Evolutionary conservation across 2,329 filamentous ascomycete genomes (phyloP), one percentile per base, ranked within the genome.

Genomic region (Sclerotinia nivalis): DNA sequence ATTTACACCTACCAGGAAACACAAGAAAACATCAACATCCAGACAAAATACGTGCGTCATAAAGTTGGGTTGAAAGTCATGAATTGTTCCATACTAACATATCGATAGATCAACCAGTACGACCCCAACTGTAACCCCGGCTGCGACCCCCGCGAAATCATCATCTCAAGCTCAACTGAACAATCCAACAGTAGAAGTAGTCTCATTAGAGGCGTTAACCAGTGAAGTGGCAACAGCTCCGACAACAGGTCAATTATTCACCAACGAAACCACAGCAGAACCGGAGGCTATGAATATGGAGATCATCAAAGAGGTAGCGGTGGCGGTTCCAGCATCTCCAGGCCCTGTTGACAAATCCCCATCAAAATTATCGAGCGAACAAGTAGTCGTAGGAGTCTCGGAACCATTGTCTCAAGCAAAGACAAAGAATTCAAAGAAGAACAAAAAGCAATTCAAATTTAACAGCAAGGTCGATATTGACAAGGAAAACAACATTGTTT

Each of bases 31-130:
- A 58, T 58, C 34, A 50, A 52, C 55, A 45, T 52, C 64, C 5
- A 68, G 34, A 47, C 59, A 71, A 62, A 67, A 71, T 20, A 69
- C 37, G 72, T 73, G 66, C 50, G 71, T 66, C 18, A 15, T 28
- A 20, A 8, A 40, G 15, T 20, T 64, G 5, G 4, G 47, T 52
- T 8, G 12, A 50, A 28, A 66, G 22, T 5, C 1, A 13, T 3
- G 6, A 7, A 55, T 52, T n/a, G 7, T 28, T 50, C 15, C 40
- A 56, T 70, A 28, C 68, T 67, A 52, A 58, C 20, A 50, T 12
- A 13, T 54, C 15, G 1, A 43, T 64, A 73, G 72, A 9, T 60
- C 69, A 34, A 45, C 18, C 3, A 34, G n/a, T 28, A 52, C 64
- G 13, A 68, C 65, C 10, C 65, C 71, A 10, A 34, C 43, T 45